Evolutionary conservation across 2,329 filamentous ascomycete genomes (phyloP), one percentile per base, ranked within the genome.

Genomic region (Ceratocystis eucalypticola): DNA sequence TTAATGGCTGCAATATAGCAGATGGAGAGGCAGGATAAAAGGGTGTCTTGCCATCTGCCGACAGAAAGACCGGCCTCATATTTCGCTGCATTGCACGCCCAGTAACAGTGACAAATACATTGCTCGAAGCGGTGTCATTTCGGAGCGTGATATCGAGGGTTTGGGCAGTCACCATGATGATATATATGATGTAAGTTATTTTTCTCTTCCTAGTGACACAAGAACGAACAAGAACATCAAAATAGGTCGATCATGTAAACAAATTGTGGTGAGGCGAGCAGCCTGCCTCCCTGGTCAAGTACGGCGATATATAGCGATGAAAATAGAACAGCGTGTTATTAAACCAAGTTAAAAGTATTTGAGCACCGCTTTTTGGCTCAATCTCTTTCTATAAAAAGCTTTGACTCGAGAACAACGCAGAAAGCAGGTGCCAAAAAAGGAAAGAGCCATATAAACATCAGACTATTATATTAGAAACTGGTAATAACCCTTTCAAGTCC

Each of bases 31-130:
- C 72, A 0, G 88, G 88, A 69, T 82, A 85, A 75, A 88, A 88
- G 3, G 82, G 75, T 4, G 84, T 87, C 65, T 77, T 76, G 61
- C 88, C 88, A 71, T 91, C 87, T 15, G 85, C 76, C 70, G 82
- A 77, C 30, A 91, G 77, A 55, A 91, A 77, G 68, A 86, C 80
- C 22, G 86, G 78, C 15, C 78, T 78, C 70, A 84, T 82, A 72
- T 81, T 79, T 20, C 82, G 81, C 72, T 84, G 80, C 57, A 86
- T 72, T 41, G 84, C 83, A 44, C 69, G 70, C 22, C 88, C 88
- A 1, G 86, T 91, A 71, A 94, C 81, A 73, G 89, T 88, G 22
- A 85, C 88, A 71, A 83, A 90, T 37, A 77, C 81, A 44, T 75
- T 80, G 64, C 77, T 75, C 1, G 86, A 85, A 37, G 76, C 76